These are phyloP conservation scores for Scopulariopsis brevicaulis DNA, from an alignment of 2,329 filamentous ascomycete species.

Conservation along the genomic window DNA sequence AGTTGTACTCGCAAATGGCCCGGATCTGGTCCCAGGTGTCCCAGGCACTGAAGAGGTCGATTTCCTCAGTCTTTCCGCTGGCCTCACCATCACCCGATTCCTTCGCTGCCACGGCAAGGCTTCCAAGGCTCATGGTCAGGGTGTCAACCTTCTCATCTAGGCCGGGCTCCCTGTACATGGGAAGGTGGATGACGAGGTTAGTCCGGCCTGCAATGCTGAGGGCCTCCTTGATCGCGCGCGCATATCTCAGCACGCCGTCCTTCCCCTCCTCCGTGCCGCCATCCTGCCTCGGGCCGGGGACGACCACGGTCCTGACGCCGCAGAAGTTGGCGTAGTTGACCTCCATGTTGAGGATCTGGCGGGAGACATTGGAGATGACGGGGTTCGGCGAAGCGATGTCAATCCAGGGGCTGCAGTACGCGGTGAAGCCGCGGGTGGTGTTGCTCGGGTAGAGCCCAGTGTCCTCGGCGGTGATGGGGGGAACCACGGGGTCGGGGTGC, in stretches of 20 bases:
- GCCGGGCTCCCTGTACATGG: conserved; percentile 67
- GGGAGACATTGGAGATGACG: conserved; percentile 72
- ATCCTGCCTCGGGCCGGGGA: conserved; percentile 65
- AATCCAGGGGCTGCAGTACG: conserved; percentile 82
- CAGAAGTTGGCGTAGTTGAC: conserved; percentile 94
- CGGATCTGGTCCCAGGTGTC: conserved; percentile 89
- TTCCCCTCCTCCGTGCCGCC: conserved; percentile 37
- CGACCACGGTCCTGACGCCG: conserved; percentile 70
- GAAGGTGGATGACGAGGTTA: conserved; percentile 69
- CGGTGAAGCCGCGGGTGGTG: conserved; percentile 62
- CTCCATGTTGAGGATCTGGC: conserved; percentile 83
- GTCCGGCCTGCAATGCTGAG: conserved; percentile 65
- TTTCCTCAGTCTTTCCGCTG: conserved; percentile 27
- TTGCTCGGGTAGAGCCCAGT: conserved; percentile 60
- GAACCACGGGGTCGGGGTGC: conserved; percentile 44
- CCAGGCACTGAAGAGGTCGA: conserved; percentile 73
- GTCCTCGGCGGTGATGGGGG: conserved; percentile 68
- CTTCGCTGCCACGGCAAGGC: neutral
- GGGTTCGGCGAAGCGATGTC: conserved; percentile 78
- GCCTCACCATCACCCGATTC: conserved; percentile 9
- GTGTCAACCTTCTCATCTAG: conserved; percentile 39
- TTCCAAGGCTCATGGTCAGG: conserved; percentile 27
- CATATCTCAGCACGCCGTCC: conserved; percentile 60
- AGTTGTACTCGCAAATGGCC: conserved; percentile 73
- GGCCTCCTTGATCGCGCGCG: conserved; percentile 71